A percentile compares a stretch with the other conserved stretches of the same genome.
Conservation (phyloP, 495 filamentous ascomycete species). For the Aspergillus wentii region DNA sequence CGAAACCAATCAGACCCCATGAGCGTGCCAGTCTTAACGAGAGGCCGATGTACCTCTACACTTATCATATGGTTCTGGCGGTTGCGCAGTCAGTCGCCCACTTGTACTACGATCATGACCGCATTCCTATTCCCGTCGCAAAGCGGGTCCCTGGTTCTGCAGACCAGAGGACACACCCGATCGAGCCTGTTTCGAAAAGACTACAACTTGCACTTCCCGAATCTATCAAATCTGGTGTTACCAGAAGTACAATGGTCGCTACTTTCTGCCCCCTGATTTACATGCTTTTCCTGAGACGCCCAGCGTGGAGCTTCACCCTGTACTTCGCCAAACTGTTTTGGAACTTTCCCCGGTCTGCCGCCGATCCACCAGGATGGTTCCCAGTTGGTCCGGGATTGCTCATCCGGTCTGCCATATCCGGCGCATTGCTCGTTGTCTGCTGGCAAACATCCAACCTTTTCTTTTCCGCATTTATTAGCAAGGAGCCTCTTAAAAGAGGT, state of each 20-base stretch:
- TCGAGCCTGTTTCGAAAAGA: slow-evolving; percentile 27
- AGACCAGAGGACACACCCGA: slow-evolving; percentile 32
- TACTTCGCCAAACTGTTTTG: slow-evolving; percentile 66
- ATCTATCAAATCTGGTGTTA: slow-evolving; percentile 26
- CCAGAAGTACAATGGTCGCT: slow-evolving; percentile 38
- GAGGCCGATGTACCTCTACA: slow-evolving; percentile 73
- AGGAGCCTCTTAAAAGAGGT: slow-evolving; percentile 74
- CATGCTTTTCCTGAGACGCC: slow-evolving; percentile 53
- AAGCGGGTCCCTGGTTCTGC: slow-evolving; percentile 26
- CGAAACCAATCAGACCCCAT: slow-evolving; percentile 33
- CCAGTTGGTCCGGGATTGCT: slow-evolving; percentile 55
- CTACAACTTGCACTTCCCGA: slow-evolving; percentile 22
- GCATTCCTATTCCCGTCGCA: slow-evolving; percentile 51
- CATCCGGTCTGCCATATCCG: slow-evolving; percentile 55
- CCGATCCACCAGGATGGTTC: slow-evolving; percentile 47
- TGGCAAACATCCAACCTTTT: slow-evolving; percentile 72
- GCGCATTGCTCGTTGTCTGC: slow-evolving; percentile 59
- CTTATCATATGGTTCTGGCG: slow-evolving; percentile 62
- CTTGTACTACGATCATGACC: slow-evolving; percentile 69
- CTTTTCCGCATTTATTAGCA: slow-evolving; percentile 72
- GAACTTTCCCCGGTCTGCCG: slow-evolving; percentile 65
- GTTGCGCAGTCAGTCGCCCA: slow-evolving; percentile 65
- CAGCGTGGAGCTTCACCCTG: slow-evolving; percentile 63
- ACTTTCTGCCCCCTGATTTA: slow-evolving; percentile 53
- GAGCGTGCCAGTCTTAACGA: slow-evolving; percentile 85